Evolutionary conservation across 306 rosid genomes (phyloP).

Genomic region (Castanea sativa): DNA sequence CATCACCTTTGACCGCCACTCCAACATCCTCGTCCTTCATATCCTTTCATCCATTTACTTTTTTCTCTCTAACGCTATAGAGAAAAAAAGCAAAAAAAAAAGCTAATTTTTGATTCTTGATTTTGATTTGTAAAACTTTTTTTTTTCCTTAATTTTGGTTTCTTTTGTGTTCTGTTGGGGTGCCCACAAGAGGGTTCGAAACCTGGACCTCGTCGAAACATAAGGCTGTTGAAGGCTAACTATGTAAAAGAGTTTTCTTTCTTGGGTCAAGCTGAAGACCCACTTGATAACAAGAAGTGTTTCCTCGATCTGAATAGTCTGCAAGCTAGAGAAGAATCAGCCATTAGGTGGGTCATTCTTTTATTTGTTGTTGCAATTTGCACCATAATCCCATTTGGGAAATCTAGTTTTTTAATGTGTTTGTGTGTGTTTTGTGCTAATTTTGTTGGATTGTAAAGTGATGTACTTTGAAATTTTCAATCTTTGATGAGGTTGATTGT

Average conservation of each 20-base stretch:
- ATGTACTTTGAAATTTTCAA: neutral
- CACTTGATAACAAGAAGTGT: conserved; percentile 64
- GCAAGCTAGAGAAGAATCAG: conserved; percentile 68
- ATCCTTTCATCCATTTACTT: conserved; percentile 28
- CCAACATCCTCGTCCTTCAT: conserved; percentile 87
- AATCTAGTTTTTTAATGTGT: neutral
- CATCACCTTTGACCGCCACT: conserved; percentile 74
- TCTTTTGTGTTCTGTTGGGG: neutral
- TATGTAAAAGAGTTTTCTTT: conserved; percentile 71
- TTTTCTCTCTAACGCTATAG: neutral
- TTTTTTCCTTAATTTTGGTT: conserved; percentile 6
- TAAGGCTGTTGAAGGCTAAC: conserved; percentile 69
- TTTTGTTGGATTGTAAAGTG: neutral
- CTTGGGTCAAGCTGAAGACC: conserved; percentile 68
- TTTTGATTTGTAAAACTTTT: neutral
- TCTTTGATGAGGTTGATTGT: conserved; percentile 11
- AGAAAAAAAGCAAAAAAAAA: neutral
- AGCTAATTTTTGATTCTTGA: neutral
- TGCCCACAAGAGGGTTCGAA: conserved; percentile 55
- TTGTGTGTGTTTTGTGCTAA: neutral
- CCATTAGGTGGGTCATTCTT: conserved; percentile 51
- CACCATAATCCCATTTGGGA: neutral
- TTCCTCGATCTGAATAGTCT: conserved; percentile 64
- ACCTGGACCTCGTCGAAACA: conserved; percentile 60
- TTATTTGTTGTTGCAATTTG: neutral